phyloP scores from a whole-genome alignment of 495 filamentous ascomycete genomes.

The Copromyces sp. region DNA sequence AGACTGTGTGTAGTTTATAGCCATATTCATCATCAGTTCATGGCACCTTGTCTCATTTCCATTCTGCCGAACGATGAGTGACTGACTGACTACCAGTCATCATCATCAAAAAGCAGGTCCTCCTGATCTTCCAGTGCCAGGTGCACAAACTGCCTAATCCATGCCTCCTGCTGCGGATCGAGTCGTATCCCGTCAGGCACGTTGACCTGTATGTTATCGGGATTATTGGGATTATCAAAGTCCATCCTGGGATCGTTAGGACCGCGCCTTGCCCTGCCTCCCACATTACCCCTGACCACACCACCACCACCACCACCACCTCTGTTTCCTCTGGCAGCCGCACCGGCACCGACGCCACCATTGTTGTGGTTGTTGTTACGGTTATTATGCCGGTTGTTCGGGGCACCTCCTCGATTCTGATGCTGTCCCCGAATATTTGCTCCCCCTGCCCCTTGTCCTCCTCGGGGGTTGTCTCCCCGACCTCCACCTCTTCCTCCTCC shows the following conservation, averaged over 20 bases:
- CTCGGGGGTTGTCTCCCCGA: slow-evolving; percentile 1
- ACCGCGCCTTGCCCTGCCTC: not conserved
- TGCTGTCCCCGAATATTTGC: not conserved
- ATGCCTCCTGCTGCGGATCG: slow-evolving; percentile 32
- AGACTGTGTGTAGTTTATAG: not conserved
- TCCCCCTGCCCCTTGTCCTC: slow-evolving; percentile 10
- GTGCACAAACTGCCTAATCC: slow-evolving; percentile 44
- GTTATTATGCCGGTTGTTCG: slow-evolving; percentile 20
- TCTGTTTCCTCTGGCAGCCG: not conserved
- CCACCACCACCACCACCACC: not conserved
- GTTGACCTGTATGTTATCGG: not conserved
- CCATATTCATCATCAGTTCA: not conserved
- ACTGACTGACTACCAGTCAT: slow-evolving; percentile 17
- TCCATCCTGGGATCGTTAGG: not conserved
- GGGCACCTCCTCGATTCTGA: not conserved
- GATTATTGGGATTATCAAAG: not conserved
- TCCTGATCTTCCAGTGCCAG: slow-evolving; percentile 44
- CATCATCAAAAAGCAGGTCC: slow-evolving; percentile 30
- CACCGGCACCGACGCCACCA: not conserved
- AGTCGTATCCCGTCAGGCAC: slow-evolving; percentile 6
- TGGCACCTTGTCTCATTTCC: slow-evolving; percentile 9
- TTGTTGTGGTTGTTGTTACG: slow-evolving; percentile 10
- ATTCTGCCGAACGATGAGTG: not conserved
- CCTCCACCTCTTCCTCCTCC: slow-evolving; percentile 2
- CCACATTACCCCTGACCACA: slow-evolving; percentile 1